Evolutionary conservation across 2,329 filamentous ascomycete genomes (phyloP), one percentile per base, ranked within the genome.

Genomic region (Periconia macrospinosa): DNA sequence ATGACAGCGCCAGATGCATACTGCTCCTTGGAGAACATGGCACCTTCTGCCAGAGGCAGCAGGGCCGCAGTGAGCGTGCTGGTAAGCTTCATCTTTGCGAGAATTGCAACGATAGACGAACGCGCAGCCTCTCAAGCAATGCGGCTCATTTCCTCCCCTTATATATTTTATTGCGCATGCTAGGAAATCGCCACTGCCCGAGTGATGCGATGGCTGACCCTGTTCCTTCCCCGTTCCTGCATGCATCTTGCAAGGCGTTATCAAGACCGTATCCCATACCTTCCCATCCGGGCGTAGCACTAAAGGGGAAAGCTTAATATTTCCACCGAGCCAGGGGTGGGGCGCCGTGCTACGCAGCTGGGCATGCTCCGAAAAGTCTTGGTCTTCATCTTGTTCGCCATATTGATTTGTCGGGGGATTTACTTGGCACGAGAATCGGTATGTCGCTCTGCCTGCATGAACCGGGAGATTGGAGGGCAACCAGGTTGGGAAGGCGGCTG

Each of bases 1-100:
- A 72, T 71, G 47, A 72, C 67, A 37, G 62, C 61, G 49, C 69
- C 69, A 40, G 67, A 70, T 44, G 62, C 62, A 57, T 71, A 72
- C 49, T 71, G 57, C 50, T 64, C 56, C 51, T 65, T 65, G 15
- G 63, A 62, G 53, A 61, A 69, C 49, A 57, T 56, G 51, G 62
- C 61, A 47, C 63, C 69, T n/a, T 60, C 57, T 48, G 60, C 68
- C 62, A 72, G 47, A 49, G 68, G 67, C 63, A 70, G 49, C 49
- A 70, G 41, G 45, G 63, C 66, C 30, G 66, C 60, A 8, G 43
- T 23, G 42, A 65, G 61, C 49, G 70, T 51, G 49, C 66, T 63
- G 35, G 65, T 56, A 59, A 67, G 70, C 66, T 68, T 72, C 69
- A 72, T 72, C 50, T 57, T 66, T 54, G 55, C 55, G 20, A 37